Conservation (phyloP, 768 basidiomycete genomes). For the Mycena albidolilacea region DNA sequence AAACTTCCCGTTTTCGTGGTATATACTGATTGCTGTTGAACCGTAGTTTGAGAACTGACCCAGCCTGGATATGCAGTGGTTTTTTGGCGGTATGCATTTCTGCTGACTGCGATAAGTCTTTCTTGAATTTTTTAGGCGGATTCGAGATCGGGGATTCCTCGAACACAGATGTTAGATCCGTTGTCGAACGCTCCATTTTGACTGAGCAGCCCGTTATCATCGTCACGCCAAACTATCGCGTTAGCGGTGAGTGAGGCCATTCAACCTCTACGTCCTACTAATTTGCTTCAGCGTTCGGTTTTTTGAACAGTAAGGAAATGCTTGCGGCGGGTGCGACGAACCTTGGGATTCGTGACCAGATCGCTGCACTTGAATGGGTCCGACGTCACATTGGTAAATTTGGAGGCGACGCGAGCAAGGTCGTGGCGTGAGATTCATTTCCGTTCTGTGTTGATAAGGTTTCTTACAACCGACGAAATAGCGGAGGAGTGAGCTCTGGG, state of each 20-base stretch:
- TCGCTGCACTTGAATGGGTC: conserved; percentile 53
- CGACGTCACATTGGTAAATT: conserved; percentile 52
- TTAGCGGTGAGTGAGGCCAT: background rate
- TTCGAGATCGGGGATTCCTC: background rate
- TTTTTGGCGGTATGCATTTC: background rate
- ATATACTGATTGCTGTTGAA: background rate
- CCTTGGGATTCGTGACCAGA: background rate
- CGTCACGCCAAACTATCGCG: background rate
- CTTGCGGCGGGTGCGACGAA: background rate
- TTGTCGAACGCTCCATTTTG: background rate
- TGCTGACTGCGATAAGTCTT: background rate
- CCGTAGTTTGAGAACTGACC: background rate
- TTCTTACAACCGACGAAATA: background rate
- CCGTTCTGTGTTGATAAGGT: background rate
- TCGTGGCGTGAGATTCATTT: conserved; percentile 8
- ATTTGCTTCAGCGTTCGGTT: background rate
- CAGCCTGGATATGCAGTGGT: background rate
- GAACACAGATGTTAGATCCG: background rate
- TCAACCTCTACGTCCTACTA: background rate
- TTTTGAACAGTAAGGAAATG: background rate
- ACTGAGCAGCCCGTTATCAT: background rate
- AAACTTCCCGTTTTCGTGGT: conserved; percentile 17
- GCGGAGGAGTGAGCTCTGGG: conserved; percentile 16
- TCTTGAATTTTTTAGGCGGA: background rate
- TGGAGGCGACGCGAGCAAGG: conserved; percentile 50